A percentile compares a stretch with the other conserved stretches of the same genome.
Evolutionary conservation across 306 rosid species (phyloP).

Genomic region (peach (Prunus persica)): DNA sequence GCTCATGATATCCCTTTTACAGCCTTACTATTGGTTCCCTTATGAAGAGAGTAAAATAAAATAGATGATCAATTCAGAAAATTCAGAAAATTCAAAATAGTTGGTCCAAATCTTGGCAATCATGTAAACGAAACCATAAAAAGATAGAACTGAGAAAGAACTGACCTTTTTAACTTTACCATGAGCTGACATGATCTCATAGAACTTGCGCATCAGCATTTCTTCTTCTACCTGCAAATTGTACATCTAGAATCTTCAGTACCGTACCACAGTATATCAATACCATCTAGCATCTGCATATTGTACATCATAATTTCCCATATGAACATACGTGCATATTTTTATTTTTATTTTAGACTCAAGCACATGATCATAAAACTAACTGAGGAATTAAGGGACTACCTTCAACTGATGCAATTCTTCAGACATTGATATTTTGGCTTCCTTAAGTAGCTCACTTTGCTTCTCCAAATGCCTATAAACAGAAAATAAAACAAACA

Average conservation of each 20-base stretch:
- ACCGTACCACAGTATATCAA: neutral
- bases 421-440: slow-evolving; percentile 39
- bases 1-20: neutral
- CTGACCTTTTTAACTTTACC: slow-evolving; percentile 34
- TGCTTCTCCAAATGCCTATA: slow-evolving; percentile 60
- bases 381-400: neutral
- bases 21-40: no score
- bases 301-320: neutral
- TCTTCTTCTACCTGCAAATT: slow-evolving; percentile 55
- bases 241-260: slow-evolving; percentile 2
- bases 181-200: slow-evolving; percentile 41
- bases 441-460: slow-evolving; percentile 41
- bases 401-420: slow-evolving; percentile 55
- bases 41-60: neutral
- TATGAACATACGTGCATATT: neutral
- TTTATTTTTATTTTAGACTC: neutral
- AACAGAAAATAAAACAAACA: neutral
- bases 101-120: neutral
- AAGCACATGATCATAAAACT: neutral
- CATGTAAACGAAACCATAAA: neutral
- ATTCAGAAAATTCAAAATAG: neutral
- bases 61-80: neutral
- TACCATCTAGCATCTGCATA: neutral
- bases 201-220: slow-evolving; percentile 54
- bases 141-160: neutral